Conservation (phyloP, 140 eudicot species). For the Bidens hawaiensis region DNA sequence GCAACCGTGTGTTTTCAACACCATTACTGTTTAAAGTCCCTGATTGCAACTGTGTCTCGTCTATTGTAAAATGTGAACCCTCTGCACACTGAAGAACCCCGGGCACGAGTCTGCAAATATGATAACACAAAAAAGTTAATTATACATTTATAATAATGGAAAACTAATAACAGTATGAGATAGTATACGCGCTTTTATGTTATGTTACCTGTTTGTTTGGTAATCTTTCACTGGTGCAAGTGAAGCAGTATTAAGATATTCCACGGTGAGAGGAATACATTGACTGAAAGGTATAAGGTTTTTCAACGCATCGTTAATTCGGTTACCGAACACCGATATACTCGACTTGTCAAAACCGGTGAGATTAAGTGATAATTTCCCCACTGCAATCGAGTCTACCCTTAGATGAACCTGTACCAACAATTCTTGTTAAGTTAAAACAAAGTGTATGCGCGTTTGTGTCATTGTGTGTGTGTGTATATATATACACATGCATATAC, state of each 20-base stretch:
- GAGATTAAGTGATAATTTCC: no score
- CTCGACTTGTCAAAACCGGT: no score
- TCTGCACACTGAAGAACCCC: constrained; percentile 85
- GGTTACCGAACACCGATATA: no score
- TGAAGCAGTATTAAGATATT: constrained; percentile 61
- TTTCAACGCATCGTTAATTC: constrained; percentile 12
- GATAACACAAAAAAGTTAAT: neutral
- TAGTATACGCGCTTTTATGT: neutral
- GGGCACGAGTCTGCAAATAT: constrained; percentile 57
- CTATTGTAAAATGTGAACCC: constrained; percentile 80
- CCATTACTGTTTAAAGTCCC: constrained; percentile 70
- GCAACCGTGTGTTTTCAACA: constrained; percentile 60
- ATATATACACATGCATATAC: neutral
- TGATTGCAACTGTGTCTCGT: constrained; percentile 64
- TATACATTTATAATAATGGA: neutral
- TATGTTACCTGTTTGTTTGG: constrained; percentile 72
- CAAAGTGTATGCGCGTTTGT: no score
- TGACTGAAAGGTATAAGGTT: constrained; percentile 80
- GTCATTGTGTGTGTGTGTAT: neutral
- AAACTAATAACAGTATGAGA: neutral
- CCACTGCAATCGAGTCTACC: constrained; percentile 51
- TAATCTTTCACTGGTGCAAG: constrained; percentile 85
- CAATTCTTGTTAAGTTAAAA: no score
- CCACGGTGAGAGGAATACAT: constrained; percentile 62
- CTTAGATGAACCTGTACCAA: constrained; percentile 8